A percentile compares a stretch with the other conserved stretches of the same genome.
Evolutionary conservation across 2,329 filamentous ascomycete species (phyloP).

Genomic region (Cryoendolithus antarcticus): DNA sequence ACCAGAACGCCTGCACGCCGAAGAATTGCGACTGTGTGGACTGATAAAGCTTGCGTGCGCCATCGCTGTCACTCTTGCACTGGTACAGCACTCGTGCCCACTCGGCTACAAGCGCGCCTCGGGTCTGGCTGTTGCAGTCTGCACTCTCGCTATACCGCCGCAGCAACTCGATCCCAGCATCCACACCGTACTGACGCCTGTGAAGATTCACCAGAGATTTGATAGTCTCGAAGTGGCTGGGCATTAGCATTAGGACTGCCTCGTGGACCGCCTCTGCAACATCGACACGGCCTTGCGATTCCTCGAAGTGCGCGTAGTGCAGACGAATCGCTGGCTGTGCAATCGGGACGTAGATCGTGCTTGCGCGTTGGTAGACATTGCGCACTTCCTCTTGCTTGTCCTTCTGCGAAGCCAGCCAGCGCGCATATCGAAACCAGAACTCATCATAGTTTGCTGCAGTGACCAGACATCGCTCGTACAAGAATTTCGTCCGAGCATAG

Average conservation of each 20-base stretch:
- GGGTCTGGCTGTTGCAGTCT: constrained; percentile 62
- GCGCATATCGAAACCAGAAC: constrained; percentile 93
- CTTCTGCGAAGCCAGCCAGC: constrained; percentile 78
- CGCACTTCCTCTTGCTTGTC: constrained; percentile 81
- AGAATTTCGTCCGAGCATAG: constrained; percentile 59
- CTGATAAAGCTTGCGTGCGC: constrained; percentile 71
- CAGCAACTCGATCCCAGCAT: constrained; percentile 73
- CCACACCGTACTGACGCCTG: constrained; percentile 69
- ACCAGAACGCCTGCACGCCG: constrained; percentile 82
- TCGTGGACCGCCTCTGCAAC: constrained; percentile 76
- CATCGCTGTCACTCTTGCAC: constrained; percentile 60
- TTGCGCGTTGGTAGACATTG: constrained; percentile 81
- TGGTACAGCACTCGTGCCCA: constrained; percentile 85
- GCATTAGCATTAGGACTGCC: constrained; percentile 62
- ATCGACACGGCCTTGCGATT: constrained; percentile 63
- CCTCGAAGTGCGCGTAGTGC: constrained; percentile 91
- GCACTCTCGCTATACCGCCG: constrained; percentile 67
- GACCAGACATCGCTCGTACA: constrained; percentile 89
- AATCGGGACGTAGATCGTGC: constrained; percentile 75
- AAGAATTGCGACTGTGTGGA: constrained; percentile 74
- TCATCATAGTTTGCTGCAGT: constrained; percentile 93
- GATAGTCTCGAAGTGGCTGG: constrained; percentile 77
- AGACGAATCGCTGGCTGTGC: constrained; percentile 72
- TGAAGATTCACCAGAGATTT: constrained; percentile 77
- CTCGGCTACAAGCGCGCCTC: constrained; percentile 75